Conservation (phyloP, 2,329 filamentous ascomycete genomes). For the Cytospora mali region DNA sequence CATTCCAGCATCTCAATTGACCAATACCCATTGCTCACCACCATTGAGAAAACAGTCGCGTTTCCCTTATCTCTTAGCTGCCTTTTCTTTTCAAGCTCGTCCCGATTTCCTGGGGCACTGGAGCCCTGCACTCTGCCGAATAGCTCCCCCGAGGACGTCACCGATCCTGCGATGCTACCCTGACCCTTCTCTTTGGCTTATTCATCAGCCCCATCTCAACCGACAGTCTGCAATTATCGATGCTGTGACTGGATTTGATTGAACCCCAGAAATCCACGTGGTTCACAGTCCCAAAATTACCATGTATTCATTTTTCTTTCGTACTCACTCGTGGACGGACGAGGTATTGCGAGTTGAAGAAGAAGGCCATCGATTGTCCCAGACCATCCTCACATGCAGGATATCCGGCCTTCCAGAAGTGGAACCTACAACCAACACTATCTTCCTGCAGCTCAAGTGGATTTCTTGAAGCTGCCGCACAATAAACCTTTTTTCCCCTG, state of each 20-base stretch:
- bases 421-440: slow-evolving; percentile 8
- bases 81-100: neutral
- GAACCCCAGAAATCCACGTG: neutral
- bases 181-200: too few relatives aligned
- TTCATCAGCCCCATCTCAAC: neutral
- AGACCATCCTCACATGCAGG: neutral
- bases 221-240: neutral
- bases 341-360: neutral
- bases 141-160: neutral
- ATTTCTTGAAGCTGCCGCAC: neutral
- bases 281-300: neutral
- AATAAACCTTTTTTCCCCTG: neutral
- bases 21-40: slow-evolving; percentile 19
- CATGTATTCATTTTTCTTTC: too few relatives aligned
- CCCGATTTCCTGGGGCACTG: slow-evolving; percentile 2
- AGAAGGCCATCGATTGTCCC: neutral
- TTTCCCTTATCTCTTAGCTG: slow-evolving; percentile 16
- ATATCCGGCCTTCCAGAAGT: neutral
- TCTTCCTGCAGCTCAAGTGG: slow-evolving; percentile 13
- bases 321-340: neutral
- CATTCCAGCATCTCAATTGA: slow-evolving; percentile 4
- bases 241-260: neutral
- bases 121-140: neutral
- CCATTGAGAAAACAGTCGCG: neutral
- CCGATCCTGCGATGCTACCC: neutral